These are phyloP conservation scores for Globisporangium iwayamae DNA, from an alignment of 352 stramenopile species.

Conservation along the genomic window DNA sequence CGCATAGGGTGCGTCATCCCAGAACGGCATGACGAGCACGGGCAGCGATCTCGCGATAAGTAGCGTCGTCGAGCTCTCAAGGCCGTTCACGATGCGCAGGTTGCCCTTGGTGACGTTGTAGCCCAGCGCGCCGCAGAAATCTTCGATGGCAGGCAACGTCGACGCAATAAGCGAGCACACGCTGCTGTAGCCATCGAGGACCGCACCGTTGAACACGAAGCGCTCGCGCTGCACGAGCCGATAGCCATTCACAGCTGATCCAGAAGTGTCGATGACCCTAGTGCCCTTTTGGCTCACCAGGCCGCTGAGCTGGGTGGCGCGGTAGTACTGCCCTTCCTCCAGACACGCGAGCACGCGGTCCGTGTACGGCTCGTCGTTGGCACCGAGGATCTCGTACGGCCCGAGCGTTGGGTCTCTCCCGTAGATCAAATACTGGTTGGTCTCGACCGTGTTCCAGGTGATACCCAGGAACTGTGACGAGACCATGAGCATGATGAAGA, in stretches of 20 bases:
- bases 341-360: slow-evolving; percentile 45
- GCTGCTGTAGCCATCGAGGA: not conserved
- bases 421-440: not conserved
- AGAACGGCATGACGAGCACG: slow-evolving; percentile 19
- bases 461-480: slow-evolving; percentile 9
- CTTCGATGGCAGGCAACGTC: slow-evolving; percentile 21
- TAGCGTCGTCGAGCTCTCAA: slow-evolving; percentile 13
- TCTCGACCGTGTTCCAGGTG: slow-evolving; percentile 12
- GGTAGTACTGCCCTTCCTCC: slow-evolving; percentile 29
- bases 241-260: slow-evolving; percentile 19
- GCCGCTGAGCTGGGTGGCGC: slow-evolving; percentile 18
- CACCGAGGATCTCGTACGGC: too few species aligned
- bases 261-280: slow-evolving; percentile 16
- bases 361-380: slow-evolving; percentile 40
- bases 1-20: slow-evolving; percentile 7
- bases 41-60: slow-evolving; percentile 18
- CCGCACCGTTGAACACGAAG: not conserved
- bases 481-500: not conserved
- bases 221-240: slow-evolving; percentile 19
- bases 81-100: slow-evolving; percentile 16
- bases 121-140: slow-evolving; percentile 13
- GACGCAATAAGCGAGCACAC: slow-evolving; percentile 13
- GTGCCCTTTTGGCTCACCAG: not conserved
- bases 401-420: too few species aligned
- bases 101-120: slow-evolving; percentile 23